Evolutionary conservation across 495 filamentous ascomycete genomes (phyloP), one percentile per base, ranked within the genome.

Genomic region (Xylaria nigripes): DNA sequence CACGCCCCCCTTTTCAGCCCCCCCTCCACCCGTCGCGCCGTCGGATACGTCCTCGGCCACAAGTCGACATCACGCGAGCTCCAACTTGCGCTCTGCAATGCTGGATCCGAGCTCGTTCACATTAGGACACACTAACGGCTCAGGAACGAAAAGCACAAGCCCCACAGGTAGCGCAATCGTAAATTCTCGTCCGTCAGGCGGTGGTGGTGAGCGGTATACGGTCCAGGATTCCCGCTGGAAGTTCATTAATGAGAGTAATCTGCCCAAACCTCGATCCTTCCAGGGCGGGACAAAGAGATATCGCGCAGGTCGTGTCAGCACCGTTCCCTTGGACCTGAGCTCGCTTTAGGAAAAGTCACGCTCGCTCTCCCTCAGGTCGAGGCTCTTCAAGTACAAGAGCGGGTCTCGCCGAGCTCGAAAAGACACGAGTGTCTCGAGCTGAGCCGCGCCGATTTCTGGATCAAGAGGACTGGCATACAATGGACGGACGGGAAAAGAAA

Each of bases 251-350:
- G 92, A 97, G 51, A 81, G 79, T 30, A 76, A 87, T 57, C 74
- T 98, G 18, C 90, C 93, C 1, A 91, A 87, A 61, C 92, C 93
- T 41, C 77, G 91, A 54, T 81, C 83, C 2, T 96, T 93, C 63
- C 67, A 73, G 7, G 86, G 87, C 2, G 82, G 45, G 7, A 68
- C 73, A 30, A 88, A 87, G 64, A 79, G 81, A 60, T 98, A 98
- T 70, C 77, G 91, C 38, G 93, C 92, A 23, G 93, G 93, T 8
- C 79, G 91, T 65, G 92, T 89, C 21, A 96, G 89, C 70, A 95
- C 87, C 73, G 90, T 98, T 38, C 93, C 93, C 38, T 76, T 97
- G 63, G 88, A 98, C 73, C 70, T 98, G 64, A 80, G 74, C 54
- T 67, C 66, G 10, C 59, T 76, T 51, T 73, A 62, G 58, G 41